Evolutionary conservation across 169 alveolate genomes (phyloP).

Genomic region (Plasmodium blacklocki): DNA sequence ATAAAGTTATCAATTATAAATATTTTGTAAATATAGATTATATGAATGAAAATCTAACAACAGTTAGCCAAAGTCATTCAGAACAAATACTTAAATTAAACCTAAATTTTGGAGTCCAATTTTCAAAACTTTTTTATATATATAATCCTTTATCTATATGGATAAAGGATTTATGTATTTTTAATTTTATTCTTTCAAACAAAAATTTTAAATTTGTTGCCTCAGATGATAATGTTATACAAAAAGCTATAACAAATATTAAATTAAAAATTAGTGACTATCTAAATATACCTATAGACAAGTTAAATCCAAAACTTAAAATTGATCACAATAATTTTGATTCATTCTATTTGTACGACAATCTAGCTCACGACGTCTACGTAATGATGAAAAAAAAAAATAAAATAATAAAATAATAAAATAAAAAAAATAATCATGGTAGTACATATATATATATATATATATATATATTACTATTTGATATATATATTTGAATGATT

Average conservation of each 20-base stretch:
- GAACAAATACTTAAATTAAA: conserved; percentile 44
- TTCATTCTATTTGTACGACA: conserved; percentile 47
- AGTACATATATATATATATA: neutral
- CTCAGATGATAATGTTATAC: conserved; percentile 36
- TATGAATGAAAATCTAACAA: conserved; percentile 49
- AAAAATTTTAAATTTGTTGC: conserved; percentile 10
- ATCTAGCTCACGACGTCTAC: conserved; percentile 69
- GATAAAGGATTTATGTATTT: conserved; percentile 56
- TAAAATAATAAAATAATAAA: neutral
- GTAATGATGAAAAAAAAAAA: conserved; percentile 6
- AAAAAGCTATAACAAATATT: conserved; percentile 53
- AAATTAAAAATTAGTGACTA: conserved; percentile 33
- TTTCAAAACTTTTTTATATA: conserved; percentile 41
- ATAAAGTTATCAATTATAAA: conserved; percentile 35
- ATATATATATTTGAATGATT: neutral
- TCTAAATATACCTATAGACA: conserved; percentile 50
- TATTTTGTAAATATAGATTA: conserved; percentile 37
- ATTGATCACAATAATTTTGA: conserved; percentile 24
- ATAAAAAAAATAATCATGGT: neutral
- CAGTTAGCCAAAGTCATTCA: conserved; percentile 40
- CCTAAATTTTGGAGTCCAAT: conserved; percentile 53
- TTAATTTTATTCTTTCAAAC: conserved; percentile 26
- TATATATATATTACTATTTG: neutral
- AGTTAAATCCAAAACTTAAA: conserved; percentile 19
- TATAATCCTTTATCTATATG: conserved; percentile 56